Conservation (phyloP, 1,139 yeast species). For the Yamadazyma songkhlaensis region DNA sequence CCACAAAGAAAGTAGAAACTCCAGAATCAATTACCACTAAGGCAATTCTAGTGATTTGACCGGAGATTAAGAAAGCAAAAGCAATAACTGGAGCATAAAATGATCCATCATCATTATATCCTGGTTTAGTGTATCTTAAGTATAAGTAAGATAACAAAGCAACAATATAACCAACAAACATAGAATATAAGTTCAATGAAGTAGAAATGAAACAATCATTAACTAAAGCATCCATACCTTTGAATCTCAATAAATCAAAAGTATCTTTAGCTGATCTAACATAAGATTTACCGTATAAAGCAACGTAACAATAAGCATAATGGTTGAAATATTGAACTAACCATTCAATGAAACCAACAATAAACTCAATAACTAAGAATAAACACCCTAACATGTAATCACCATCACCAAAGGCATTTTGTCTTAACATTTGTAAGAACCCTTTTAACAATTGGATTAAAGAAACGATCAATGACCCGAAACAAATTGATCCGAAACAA, state of each 20-base stretch:
- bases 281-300: constrained; percentile 82
- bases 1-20: constrained; percentile 80
- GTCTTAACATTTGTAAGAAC: constrained; percentile 43
- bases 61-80: constrained; percentile 69
- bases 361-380: constrained; percentile 54
- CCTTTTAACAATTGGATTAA: constrained; percentile 61
- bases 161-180: constrained; percentile 66
- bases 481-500: constrained; percentile 87
- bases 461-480: constrained; percentile 82
- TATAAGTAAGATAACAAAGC: constrained; percentile 72
- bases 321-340: constrained; percentile 82
- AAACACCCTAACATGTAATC: constrained; percentile 54
- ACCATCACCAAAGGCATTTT: constrained; percentile 55
- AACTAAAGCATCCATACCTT: constrained; percentile 83
- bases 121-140: constrained; percentile 70
- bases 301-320: constrained; percentile 85
- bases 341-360: constrained; percentile 72
- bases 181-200: constrained; percentile 68
- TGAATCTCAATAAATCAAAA: constrained; percentile 69
- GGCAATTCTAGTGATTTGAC: constrained; percentile 74
- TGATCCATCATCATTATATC: constrained; percentile 62
- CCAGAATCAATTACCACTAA: constrained; percentile 79
- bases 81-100: constrained; percentile 77
- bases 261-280: constrained; percentile 77
- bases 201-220: constrained; percentile 82